A percentile compares a stretch with the other conserved stretches of the same genome.
These are phyloP conservation scores for Gossypium mustelinum DNA, from an alignment of 345 rosid genomes.

Conservation along the genomic window DNA sequence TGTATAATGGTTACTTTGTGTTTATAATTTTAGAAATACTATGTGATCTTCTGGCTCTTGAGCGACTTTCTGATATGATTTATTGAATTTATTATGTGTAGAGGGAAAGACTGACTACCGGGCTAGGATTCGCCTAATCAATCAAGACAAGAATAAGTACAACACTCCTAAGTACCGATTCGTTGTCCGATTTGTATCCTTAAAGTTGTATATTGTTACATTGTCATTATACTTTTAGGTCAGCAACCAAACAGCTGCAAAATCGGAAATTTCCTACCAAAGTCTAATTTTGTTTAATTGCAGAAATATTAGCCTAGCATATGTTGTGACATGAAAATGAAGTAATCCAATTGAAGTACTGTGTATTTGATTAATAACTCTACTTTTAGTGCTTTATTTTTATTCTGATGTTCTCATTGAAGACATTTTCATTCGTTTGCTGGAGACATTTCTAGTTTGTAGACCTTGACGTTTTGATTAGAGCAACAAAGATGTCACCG, in stretches of 20 bases:
- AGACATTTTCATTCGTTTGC: not conserved
- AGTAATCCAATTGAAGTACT: not conserved
- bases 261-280: not conserved
- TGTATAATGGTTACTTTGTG: not conserved
- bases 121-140: conserved; percentile 73
- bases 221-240: not conserved
- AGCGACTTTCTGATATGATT: not conserved
- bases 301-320: too few relatives aligned
- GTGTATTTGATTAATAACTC: not conserved
- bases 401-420: not conserved
- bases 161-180: conserved; percentile 80
- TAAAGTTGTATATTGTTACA: not conserved
- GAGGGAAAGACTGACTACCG: conserved; percentile 90
- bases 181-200: conserved; percentile 77
- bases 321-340: not conserved
- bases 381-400: not conserved
- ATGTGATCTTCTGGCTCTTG: not conserved
- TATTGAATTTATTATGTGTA: conserved; percentile 14
- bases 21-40: not conserved
- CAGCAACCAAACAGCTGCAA: not conserved
- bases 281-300: not conserved
- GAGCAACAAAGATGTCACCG: conserved; percentile 61
- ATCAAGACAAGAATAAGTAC: conserved; percentile 80
- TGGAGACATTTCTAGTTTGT: not conserved
- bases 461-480: conserved; percentile 30